A percentile compares a stretch with the other conserved stretches of the same genome.
Evolutionary conservation across 345 rosid genomes (phyloP).

Genomic region (Cochlearia excelsa): DNA sequence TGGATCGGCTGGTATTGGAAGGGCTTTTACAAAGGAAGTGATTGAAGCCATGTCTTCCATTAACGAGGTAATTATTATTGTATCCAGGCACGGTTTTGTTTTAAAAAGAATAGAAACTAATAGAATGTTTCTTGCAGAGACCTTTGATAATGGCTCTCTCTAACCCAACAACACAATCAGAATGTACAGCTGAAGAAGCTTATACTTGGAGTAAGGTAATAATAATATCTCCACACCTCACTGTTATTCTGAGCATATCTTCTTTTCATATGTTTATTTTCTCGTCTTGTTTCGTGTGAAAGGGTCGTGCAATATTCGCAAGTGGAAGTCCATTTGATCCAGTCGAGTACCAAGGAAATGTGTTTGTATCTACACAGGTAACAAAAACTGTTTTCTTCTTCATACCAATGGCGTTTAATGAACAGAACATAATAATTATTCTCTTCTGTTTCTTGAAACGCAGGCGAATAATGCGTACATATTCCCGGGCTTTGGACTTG

Average conservation of each 20-base stretch:
- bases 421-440: conserved; percentile 6
- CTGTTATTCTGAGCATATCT: background rate
- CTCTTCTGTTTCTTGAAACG: conserved; percentile 13
- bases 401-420: background rate
- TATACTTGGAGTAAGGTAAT: conserved; percentile 84
- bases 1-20: conserved; percentile 88
- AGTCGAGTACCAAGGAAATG: conserved; percentile 63
- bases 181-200: conserved; percentile 97
- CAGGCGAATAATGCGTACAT: conserved; percentile 92
- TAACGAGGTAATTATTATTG: conserved; percentile 52
- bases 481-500: conserved; percentile 93
- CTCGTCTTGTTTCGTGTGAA: conserved; percentile 19
- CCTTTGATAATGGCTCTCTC: conserved; percentile 95
- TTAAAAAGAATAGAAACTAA: background rate
- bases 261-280: background rate
- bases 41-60: conserved; percentile 80
- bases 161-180: conserved; percentile 95
- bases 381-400: background rate
- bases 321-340: conserved; percentile 99
- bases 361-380: conserved; percentile 92
- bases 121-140: conserved; percentile 49
- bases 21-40: conserved; percentile 83
- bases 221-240: background rate
- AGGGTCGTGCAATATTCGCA: conserved; percentile 94
- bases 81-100: background rate